phyloP scores from a whole-genome alignment of 305 asterid genomes.

The Rubia tinctorum region DNA sequence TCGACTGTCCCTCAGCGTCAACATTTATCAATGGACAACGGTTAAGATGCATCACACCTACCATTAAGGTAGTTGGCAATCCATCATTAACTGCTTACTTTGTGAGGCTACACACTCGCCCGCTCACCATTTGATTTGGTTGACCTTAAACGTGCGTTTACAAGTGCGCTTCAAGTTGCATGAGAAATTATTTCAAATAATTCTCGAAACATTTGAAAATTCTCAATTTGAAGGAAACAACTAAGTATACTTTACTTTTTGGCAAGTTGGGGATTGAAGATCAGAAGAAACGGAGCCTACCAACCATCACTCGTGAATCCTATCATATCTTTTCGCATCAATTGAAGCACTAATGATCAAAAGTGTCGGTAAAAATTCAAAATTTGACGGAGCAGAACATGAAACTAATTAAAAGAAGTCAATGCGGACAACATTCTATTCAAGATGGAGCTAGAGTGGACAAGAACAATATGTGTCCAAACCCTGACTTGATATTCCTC shows the following conservation, averaged over 20 bases:
- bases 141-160: background rate
- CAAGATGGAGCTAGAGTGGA: background rate
- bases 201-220: background rate
- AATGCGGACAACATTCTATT: background rate
- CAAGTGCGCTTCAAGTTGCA: background rate
- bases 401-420: background rate
- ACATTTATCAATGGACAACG: background rate
- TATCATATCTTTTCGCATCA: background rate
- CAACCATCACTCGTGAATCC: background rate
- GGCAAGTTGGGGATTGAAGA: background rate
- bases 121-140: background rate
- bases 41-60: background rate
- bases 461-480: background rate
- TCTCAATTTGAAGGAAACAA: background rate
- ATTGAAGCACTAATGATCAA: background rate
- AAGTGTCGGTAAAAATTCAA: background rate
- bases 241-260: background rate
- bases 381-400: background rate
- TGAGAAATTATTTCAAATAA: background rate
- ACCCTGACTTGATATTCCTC: too few species aligned
- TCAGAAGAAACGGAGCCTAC: background rate
- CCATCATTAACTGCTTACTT: background rate
- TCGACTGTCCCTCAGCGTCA: background rate
- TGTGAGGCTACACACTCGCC: background rate
- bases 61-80: background rate